A percentile compares a stretch with the other conserved stretches of the same genome.
These are phyloP conservation scores for Thermoascus crustaceus DNA, from an alignment of 2,329 filamentous ascomycete genomes.

Conservation along the genomic window DNA sequence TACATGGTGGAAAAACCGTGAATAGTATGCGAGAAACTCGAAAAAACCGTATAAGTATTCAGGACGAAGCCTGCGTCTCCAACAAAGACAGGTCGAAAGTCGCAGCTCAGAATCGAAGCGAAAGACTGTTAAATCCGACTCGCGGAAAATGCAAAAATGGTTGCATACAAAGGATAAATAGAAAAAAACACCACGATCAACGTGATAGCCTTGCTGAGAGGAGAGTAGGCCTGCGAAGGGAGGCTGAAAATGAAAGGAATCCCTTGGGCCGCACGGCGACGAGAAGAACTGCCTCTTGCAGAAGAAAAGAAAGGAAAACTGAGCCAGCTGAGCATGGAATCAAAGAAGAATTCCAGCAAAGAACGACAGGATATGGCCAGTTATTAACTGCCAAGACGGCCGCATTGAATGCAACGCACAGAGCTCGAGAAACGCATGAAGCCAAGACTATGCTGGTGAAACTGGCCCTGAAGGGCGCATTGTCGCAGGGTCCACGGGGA, in stretches of 20 bases:
- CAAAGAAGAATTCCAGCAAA: slow-evolving; percentile 10
- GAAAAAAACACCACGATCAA: slow-evolving; percentile 14
- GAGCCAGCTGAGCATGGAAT: slow-evolving; percentile 5
- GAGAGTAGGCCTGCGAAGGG: slow-evolving; percentile 7
- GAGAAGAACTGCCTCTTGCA: slow-evolving; percentile 2
- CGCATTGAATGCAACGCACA: slow-evolving; percentile 8
- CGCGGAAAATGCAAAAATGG: slow-evolving; percentile 4
- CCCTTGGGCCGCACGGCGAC: slow-evolving; percentile 8
- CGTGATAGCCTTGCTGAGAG: slow-evolving; percentile 8
- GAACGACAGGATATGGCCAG: slow-evolving; percentile 4
- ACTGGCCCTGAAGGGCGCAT: slow-evolving; percentile 6
- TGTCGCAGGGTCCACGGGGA: slow-evolving; percentile 5
- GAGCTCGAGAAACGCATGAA: slow-evolving; percentile 12
- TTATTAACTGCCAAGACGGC: slow-evolving; percentile 9
- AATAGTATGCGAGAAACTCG: slow-evolving; percentile 1
- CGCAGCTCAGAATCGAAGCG: background rate
- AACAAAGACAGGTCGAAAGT: slow-evolving; percentile 6
- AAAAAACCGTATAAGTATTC: slow-evolving; percentile 2
- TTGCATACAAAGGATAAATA: background rate
- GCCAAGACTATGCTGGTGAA: slow-evolving; percentile 9
- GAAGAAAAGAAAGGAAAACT: slow-evolving; percentile 5
- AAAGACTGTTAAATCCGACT: slow-evolving; percentile 3
- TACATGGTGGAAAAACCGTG: slow-evolving; percentile 4
- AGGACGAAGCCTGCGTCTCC: slow-evolving; percentile 4
- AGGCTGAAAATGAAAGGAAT: slow-evolving; percentile 13